A percentile compares a stretch with the other conserved stretches of the same genome.
These are phyloP conservation scores for Arthrocladium fulminans DNA, from an alignment of 2,329 filamentous ascomycete genomes.

Conservation along the genomic window DNA sequence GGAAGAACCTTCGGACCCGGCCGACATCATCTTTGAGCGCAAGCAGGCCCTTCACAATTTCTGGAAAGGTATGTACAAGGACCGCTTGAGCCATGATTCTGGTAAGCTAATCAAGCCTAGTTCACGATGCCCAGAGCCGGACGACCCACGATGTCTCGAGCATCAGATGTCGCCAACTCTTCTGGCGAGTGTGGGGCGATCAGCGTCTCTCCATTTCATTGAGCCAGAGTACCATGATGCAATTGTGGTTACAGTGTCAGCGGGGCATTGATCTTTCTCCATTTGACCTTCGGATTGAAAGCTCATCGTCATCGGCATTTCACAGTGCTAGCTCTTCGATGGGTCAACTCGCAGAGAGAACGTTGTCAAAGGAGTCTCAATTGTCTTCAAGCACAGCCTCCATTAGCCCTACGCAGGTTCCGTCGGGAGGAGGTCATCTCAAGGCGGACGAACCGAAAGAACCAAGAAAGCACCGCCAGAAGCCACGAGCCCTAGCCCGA, in stretches of 20 bases:
- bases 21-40: constrained; percentile 27
- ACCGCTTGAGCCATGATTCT: constrained; percentile 11
- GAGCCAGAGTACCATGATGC: constrained; percentile 32
- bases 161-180: constrained; percentile 42
- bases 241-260: constrained; percentile 29
- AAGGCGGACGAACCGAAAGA: background rate
- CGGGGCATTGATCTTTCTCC: constrained; percentile 32
- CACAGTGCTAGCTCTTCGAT: background rate
- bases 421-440: background rate
- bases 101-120: constrained; percentile 25
- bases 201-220: constrained; percentile 30
- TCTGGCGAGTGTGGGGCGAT: constrained; percentile 45
- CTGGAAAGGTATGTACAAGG: constrained; percentile 39
- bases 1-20: constrained; percentile 29
- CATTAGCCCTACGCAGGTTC: background rate
- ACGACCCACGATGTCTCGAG: constrained; percentile 34
- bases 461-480: background rate
- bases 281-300: constrained; percentile 4
- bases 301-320: constrained; percentile 1
- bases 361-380: background rate
- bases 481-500: background rate
- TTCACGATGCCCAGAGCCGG: constrained; percentile 38
- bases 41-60: constrained; percentile 35
- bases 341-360: background rate
- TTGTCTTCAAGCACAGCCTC: background rate